phyloP scores from a whole-genome alignment of 163 green algal genomes.

The Prototheca wickerhamii region DNA sequence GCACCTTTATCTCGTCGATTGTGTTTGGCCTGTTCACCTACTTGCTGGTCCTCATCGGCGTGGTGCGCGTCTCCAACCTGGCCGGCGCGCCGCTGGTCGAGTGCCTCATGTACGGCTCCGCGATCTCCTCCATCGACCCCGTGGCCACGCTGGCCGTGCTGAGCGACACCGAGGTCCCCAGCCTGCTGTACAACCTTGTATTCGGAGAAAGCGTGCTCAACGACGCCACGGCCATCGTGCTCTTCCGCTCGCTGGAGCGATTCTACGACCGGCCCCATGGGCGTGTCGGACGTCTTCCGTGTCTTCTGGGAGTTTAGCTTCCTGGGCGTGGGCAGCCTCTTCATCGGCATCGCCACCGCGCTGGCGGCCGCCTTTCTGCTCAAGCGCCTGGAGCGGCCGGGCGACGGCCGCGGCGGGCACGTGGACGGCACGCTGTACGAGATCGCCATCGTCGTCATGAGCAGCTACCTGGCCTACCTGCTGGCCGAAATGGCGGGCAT shows the following conservation, averaged over 20 bases:
- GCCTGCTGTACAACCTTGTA: constrained; percentile 80
- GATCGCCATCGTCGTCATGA: constrained; percentile 58
- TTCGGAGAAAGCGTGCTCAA: constrained; percentile 89
- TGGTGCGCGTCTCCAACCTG: constrained; percentile 31
- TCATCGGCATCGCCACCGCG: constrained; percentile 42
- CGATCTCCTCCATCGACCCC: constrained; percentile 53
- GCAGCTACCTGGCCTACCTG: constrained; percentile 63
- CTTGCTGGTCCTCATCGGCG: constrained; percentile 30
- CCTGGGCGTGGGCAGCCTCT: constrained; percentile 30
- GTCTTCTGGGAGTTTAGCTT: constrained; percentile 26
- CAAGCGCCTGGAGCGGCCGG: constrained; percentile 32
- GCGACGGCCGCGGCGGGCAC: neutral
- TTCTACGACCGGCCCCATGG: constrained; percentile 13
- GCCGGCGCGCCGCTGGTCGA: constrained; percentile 37
- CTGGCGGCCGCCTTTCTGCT: constrained; percentile 53
- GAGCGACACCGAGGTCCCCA: constrained; percentile 41
- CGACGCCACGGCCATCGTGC: constrained; percentile 66
- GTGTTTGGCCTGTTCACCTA: constrained; percentile 49
- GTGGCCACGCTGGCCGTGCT: constrained; percentile 71
- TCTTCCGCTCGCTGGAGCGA: constrained; percentile 45
- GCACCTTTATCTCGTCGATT: constrained; percentile 51
- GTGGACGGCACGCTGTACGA: constrained; percentile 49
- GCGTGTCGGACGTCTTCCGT: neutral
- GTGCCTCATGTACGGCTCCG: constrained; percentile 52
- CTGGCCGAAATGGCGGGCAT: constrained; percentile 49